Base-by-base conservation (phyloP, 2,329 filamentous ascomycete genomes). In the Tolypocladium sp. region DNA sequence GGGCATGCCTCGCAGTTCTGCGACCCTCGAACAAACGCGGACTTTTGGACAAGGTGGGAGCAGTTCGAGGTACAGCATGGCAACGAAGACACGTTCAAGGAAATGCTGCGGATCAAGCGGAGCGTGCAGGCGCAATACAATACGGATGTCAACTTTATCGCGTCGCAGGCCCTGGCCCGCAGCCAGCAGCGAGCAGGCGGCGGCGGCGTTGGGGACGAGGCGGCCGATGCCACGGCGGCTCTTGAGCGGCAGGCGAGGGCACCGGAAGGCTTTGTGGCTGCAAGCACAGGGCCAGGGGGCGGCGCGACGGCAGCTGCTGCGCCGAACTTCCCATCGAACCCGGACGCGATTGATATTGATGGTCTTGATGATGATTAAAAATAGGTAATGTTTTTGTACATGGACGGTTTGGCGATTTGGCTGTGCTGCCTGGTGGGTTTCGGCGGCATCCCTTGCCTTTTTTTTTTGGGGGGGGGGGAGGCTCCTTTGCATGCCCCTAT, bases 51-150 rank as follows among this genome's bases (percentile, higher is more conserved):
- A 67, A 95, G 93, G 72, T 99, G 94, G 94, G 94, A 99, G 74
- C 82, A 87, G 58, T 99, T 99, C 73, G 95, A 99, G 75, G 92
- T 97, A 27, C 90, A 95, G 72, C 94, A 99, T 70, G 94, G 94
- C 64, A 99, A 99, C 75, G 95, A 99, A 73, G 94, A 99, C 73
- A 99, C 95, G 0, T 99, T 95, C 82, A 97, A 96, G 78, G 94
- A 99, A 73, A 99, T 99, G 94, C 81, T 97, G 63, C 88, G 94
- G 37, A 92, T 99, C 79, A 99, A 97, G 81, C 82, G 94, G 71
- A 96, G 91, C 74, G 94, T 99, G 15, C 92, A 97, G 74, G 93
- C 94, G 57, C 91, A 97, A 77, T 99, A 95, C 81, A 97, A 97
- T 70, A 99, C 95, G 52, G 94, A 99, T 70, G 93, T 99, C 79